Percentiles rank a stretch among this genome's conserved stretches.
Conservation (phyloP, 768 basidiomycete genomes). For the Mycena haematopus region DNA sequence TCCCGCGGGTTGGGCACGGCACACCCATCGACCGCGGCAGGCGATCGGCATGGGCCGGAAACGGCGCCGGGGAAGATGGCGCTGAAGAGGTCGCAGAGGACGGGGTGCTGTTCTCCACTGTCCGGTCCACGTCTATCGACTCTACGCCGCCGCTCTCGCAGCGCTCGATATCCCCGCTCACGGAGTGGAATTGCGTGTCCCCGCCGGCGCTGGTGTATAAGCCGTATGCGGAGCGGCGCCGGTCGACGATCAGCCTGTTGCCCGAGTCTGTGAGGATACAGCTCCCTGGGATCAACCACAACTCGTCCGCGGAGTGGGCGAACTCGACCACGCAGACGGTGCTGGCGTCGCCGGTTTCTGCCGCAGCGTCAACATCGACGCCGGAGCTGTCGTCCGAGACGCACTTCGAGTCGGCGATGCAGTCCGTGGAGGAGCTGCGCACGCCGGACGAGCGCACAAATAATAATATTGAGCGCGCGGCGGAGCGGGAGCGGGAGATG, state of each 20-base stretch:
- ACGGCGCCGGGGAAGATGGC: conserved; percentile 37
- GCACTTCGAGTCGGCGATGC: conserved; percentile 19
- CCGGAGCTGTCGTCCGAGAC: conserved; percentile 20
- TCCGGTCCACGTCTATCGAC: conserved; percentile 48
- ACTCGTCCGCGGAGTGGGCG: conserved; percentile 48
- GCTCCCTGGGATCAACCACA: conserved; percentile 40
- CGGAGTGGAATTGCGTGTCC: conserved; percentile 48
- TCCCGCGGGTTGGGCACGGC: conserved; percentile 51
- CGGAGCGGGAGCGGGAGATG: conserved; percentile 21
- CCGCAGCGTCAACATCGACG: conserved; percentile 22
- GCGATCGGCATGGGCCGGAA: conserved; percentile 52
- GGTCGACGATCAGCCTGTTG: conserved; percentile 16
- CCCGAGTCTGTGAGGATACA: conserved; percentile 36
- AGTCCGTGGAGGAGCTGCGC: conserved; percentile 21
- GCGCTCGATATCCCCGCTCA: conserved; percentile 43
- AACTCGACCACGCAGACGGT: conserved; percentile 40
- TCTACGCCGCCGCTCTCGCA: conserved; percentile 37
- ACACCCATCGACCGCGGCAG: conserved; percentile 54
- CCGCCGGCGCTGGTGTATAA: conserved; percentile 29
- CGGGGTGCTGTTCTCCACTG: conserved; percentile 48
- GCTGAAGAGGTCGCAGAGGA: conserved; percentile 53
- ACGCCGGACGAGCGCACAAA: conserved; percentile 34
- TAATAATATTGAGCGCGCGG: conserved; percentile 44
- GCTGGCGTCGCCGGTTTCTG: conserved; percentile 21
- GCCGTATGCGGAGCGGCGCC: conserved; percentile 1